Base-by-base conservation (phyloP, 148 eudicot genomes). In the Cornus suecica region DNA sequence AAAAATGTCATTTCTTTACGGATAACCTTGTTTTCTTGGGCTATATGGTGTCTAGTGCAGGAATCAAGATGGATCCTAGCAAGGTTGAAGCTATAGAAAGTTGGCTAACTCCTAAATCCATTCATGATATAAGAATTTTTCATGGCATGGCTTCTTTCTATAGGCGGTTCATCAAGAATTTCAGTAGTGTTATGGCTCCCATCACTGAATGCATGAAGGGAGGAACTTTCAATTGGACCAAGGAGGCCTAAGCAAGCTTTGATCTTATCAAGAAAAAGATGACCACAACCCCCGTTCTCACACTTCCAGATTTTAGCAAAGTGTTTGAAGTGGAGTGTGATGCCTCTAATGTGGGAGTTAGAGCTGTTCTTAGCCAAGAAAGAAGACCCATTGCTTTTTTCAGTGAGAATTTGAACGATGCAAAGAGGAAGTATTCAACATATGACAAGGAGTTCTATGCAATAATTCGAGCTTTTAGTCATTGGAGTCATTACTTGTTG, bases 121-220 rank as follows among this genome's bases (percentile, higher is more conserved):
- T 70, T 2, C 25, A 5, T 5, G 74, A 70, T 3, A 63, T 52
- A 0, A 18, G 8, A 1, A 70, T 61, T 20, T 70, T 70, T 54
- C 34, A 70, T 45, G 74, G 32, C 1, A 25, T 70, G 52, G 62
- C 74, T 9, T 70, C 61, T 1, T 51, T 70, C n/a, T 70, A 70
- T 51, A 5, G 74, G 10, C 27, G 62, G 0, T 70, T 70, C 61
- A 70, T 70, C 32, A 5, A 28, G 16, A 45, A 10, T 48, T 70
- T 70, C 20, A 51, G 74, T 24, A 48, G 62, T 8, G 25, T 70
- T 25, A 27, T 27, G 23, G 1, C n/a, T 4, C 62, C 62, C 29
- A 51, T 70, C 2, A 70, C 62, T 15, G 61, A 70, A 7, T 70
- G 62, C n/a, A 15, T 51, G 30, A 70, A 70, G n/a, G 63, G 34